Evolutionary conservation across 176 grass and related monocot genomes (phyloP).

Genomic region (Rhipidocladum racemiflorum): DNA sequence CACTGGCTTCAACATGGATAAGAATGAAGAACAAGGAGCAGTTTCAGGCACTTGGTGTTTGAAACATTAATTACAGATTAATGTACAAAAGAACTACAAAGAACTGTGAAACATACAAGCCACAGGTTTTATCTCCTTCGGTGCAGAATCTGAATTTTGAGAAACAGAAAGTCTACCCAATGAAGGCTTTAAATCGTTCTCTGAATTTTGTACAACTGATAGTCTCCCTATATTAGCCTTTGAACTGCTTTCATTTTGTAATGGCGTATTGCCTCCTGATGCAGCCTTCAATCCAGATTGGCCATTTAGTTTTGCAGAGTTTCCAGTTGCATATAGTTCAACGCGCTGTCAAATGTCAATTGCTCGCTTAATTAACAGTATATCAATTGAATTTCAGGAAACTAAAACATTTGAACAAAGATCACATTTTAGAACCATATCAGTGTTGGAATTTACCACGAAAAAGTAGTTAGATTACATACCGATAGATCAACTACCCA

Average conservation of each 20-base stretch:
- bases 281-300: too few species aligned
- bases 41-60: neutral
- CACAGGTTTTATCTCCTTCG: neutral
- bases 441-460: too few species aligned
- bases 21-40: neutral
- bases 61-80: neutral
- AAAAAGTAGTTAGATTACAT: too few species aligned
- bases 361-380: too few species aligned
- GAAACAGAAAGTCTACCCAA: neutral
- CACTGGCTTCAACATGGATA: neutral
- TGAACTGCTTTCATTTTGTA: neutral
- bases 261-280: too few species aligned
- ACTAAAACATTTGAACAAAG: too few species aligned
- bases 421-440: too few species aligned
- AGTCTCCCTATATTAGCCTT: neutral
- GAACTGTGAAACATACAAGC: neutral
- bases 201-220: neutral
- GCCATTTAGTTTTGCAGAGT: too few species aligned
- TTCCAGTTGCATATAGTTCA: too few species aligned
- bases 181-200: neutral
- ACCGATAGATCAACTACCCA: too few species aligned
- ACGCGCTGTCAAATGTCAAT: too few species aligned
- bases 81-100: neutral
- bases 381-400: too few species aligned
- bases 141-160: neutral